Evolutionary conservation across 2,329 filamentous ascomycete species (phyloP).

Genomic region (Apiospora aurea): DNA sequence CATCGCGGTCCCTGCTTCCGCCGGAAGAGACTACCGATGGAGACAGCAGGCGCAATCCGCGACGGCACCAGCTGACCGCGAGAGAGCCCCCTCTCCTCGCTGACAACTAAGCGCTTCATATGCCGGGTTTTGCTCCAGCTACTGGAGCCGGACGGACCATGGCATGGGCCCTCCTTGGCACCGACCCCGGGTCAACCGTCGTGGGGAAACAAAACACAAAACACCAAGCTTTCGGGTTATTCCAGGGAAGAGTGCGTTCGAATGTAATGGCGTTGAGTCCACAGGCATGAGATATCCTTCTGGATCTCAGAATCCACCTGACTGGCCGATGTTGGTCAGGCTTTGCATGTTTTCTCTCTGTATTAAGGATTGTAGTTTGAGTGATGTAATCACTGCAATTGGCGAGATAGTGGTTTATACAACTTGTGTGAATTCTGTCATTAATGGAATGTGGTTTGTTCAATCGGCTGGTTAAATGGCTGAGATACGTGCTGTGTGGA

Average conservation of each 20-base stretch:
- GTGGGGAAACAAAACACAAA: background rate
- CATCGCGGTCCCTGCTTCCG: conserved; percentile 69
- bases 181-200: background rate
- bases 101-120: conserved; percentile 46
- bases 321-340: background rate
- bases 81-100: conserved; percentile 68
- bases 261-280: conserved; percentile 12
- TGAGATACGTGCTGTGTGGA: background rate
- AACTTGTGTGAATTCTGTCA: background rate
- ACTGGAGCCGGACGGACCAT: background rate
- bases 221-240: background rate
- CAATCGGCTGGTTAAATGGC: background rate
- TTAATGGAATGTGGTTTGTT: background rate
- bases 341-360: background rate
- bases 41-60: conserved; percentile 49
- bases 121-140: background rate
- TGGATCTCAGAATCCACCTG: conserved; percentile 4
- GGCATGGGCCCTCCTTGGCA: background rate
- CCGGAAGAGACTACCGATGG: conserved; percentile 64
- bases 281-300: conserved; percentile 5
- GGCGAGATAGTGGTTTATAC: background rate
- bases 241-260: background rate
- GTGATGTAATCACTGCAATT: background rate
- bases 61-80: conserved; percentile 52
- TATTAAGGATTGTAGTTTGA: background rate